Evolutionary conservation across 2,329 filamentous ascomycete genomes (phyloP), one percentile per base, ranked within the genome.

Genomic region (Fusarium sp.): DNA sequence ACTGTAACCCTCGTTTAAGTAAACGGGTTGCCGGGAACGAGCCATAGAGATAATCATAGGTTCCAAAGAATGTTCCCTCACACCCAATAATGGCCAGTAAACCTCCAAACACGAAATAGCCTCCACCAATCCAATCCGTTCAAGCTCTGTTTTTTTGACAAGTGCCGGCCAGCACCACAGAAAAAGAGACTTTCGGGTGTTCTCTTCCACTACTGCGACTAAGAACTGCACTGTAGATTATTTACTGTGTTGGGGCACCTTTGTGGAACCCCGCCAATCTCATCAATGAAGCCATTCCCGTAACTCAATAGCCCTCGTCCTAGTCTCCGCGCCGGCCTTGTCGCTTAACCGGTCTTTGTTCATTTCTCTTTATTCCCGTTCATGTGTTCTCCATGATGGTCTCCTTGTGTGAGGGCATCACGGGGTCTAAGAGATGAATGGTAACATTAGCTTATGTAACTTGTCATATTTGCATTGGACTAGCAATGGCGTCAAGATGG

Each of bases 131-230:
- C 42, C 49, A 14, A 42, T 55, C 42, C 49, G 27, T 18, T 7
- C 38, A 53, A 68, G 68, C 65, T 68, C 44, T 68, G 42, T 50
- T 50, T 68, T 47, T 29, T 50, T 44, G n/a, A 61, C 54, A 67
- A 67, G 54, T 60, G 46, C 46, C 64, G 46, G 47, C 18, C 46
- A 31, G 20, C 35, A 36, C 35, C 35, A 36, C 17, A 36, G 17
- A 36, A 13, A 8, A 38, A 12, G 18, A 52, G 49, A 52, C 49
- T 52, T 52, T 27, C 49, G 36, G 49, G 49, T 33, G 49, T 38
- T 36, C 49, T 12, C 14, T 22, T 13, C 4, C 33, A 14, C 12
- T 36, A 20, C 31, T 25, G n/a, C 22, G 5, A 36, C 46, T 33
- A 33, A 18, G n/a, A 33, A 2, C 33, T 27, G 7, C 33, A 52